phyloP scores from a whole-genome alignment of 1,139 yeast genomes.

The Saccharomyces hybrid region DNA sequence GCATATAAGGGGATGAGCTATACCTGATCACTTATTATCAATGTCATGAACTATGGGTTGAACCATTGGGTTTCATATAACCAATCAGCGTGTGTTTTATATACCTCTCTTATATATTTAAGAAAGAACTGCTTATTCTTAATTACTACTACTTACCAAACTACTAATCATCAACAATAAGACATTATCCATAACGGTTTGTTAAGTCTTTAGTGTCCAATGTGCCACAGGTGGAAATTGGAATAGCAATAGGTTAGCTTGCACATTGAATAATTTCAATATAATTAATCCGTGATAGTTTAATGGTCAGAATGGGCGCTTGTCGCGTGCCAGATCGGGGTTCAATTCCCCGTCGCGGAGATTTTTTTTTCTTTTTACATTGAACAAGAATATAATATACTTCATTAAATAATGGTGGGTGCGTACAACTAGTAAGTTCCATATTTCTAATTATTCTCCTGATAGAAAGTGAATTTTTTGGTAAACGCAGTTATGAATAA shows the following conservation, averaged over 20 bases:
- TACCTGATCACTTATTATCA: background rate
- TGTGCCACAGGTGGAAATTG: background rate
- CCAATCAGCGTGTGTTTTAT: too few relatives aligned
- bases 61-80: background rate
- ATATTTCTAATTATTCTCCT: background rate
- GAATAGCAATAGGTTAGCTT: background rate
- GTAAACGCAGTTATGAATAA: background rate
- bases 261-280: background rate
- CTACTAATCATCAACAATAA: background rate
- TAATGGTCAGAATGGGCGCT: slow-evolving; percentile 35
- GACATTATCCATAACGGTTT: background rate
- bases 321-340: slow-evolving; percentile 37
- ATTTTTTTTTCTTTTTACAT: slow-evolving; percentile 9
- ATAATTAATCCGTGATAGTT: slow-evolving; percentile 28
- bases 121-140: too few relatives aligned
- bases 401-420: background rate
- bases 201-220: background rate
- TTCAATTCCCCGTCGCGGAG: slow-evolving; percentile 37
- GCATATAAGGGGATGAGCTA: background rate
- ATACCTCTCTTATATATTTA: too few relatives aligned
- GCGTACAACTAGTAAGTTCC: background rate
- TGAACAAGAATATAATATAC: background rate
- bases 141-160: background rate
- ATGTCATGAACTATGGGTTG: background rate
- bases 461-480: background rate